Conservation (phyloP, 495 filamentous ascomycete species). For the Penicillium canescens region DNA sequence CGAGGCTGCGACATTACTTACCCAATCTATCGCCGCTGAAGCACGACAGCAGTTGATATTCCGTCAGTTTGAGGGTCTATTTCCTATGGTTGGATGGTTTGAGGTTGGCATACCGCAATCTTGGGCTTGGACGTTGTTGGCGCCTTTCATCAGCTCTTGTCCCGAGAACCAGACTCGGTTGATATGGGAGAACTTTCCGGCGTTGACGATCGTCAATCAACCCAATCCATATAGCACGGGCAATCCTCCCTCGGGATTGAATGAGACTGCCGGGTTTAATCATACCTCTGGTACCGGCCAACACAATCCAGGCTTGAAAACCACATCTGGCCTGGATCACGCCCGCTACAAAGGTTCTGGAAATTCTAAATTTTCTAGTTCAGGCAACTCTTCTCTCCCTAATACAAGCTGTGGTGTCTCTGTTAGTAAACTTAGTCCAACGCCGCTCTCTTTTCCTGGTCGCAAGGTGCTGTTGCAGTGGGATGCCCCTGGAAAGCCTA, state of each 20-base stretch:
- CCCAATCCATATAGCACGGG: conserved; percentile 62
- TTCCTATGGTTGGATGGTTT: conserved; percentile 86
- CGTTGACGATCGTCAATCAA: conserved; percentile 72
- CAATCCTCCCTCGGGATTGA: conserved; percentile 8
- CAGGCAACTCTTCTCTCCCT: conserved; percentile 44
- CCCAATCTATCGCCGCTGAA: conserved; percentile 80
- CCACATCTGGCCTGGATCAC: conserved; percentile 51
- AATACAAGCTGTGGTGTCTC: conserved; percentile 54
- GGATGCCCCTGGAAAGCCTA: conserved; percentile 66
- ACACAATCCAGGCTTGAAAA: conserved; percentile 18
- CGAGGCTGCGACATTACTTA: conserved; percentile 69
- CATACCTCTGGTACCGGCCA: background rate
- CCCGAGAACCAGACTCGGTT: conserved; percentile 73
- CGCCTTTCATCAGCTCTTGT: conserved; percentile 81
- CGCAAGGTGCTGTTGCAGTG: conserved; percentile 69
- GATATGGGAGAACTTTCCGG: conserved; percentile 88
- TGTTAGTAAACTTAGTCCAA: conserved; percentile 64
- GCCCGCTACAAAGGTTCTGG: conserved; percentile 28
- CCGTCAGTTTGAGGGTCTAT: conserved; percentile 81
- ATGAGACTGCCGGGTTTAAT: background rate
- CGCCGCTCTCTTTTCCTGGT: conserved; percentile 74
- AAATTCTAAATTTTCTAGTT: conserved; percentile 35
- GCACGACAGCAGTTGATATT: conserved; percentile 87
- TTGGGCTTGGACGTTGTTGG: conserved; percentile 84
- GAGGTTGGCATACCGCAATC: conserved; percentile 79